Conservation (phyloP, 345 rosid species). For the Crucihimalaya himalaica region DNA sequence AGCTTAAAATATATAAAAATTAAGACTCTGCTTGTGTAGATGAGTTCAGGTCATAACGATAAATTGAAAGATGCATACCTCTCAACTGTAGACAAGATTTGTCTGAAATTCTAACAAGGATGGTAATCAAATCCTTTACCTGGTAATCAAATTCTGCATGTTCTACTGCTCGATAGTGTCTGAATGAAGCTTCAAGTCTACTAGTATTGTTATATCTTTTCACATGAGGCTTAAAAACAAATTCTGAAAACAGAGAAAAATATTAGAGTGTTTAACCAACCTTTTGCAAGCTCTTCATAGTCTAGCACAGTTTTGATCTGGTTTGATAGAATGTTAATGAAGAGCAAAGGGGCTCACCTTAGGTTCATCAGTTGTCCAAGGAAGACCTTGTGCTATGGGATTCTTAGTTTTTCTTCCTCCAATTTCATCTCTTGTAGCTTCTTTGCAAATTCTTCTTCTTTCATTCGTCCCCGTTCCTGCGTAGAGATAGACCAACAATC, state of each 20-base stretch:
- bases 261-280: background rate
- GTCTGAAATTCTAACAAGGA: too few relatives aligned
- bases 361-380: too few relatives aligned
- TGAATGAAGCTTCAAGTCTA: conserved; percentile 70
- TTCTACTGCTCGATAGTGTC: conserved; percentile 76
- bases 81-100: background rate
- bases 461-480: too few relatives aligned
- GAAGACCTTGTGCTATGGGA: too few relatives aligned
- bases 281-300: background rate
- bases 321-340: background rate
- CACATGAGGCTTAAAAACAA: conserved; percentile 67
- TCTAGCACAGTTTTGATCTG: background rate
- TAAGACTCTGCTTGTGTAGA: background rate
- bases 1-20: background rate
- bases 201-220: conserved; percentile 72
- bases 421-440: too few relatives aligned
- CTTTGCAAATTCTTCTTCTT: too few relatives aligned
- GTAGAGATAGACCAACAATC: too few relatives aligned
- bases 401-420: too few relatives aligned
- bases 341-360: too few relatives aligned
- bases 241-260: conserved; percentile 48
- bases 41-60: background rate
- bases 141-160: conserved; percentile 90
- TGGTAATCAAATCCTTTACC: conserved; percentile 43
- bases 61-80: conserved; percentile 3